These are phyloP conservation scores for Geotrichum siamense DNA, from an alignment of 1,139 yeast genomes.

Conservation along the genomic window DNA sequence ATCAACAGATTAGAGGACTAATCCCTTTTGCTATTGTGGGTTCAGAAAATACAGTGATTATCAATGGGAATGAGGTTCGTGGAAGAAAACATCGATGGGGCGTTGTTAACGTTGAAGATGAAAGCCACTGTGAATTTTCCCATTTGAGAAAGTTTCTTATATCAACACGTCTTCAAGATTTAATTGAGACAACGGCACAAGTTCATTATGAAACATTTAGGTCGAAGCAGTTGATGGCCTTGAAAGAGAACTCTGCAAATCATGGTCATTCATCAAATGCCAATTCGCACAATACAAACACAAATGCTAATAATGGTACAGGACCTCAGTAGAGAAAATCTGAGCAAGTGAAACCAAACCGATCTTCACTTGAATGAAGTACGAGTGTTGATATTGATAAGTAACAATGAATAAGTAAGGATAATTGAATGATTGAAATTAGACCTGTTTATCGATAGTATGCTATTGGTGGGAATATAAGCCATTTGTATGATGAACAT, in stretches of 20 bases:
- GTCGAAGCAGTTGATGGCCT: slow-evolving; percentile 85
- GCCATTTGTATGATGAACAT: no score
- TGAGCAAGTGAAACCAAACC: no score
- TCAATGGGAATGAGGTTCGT: slow-evolving; percentile 65
- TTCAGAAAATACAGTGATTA: slow-evolving; percentile 67
- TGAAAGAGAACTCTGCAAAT: slow-evolving; percentile 90
- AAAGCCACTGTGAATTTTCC: slow-evolving; percentile 89
- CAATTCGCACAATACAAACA: slow-evolving; percentile 1
- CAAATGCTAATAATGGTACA: neutral
- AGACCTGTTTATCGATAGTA: no score
- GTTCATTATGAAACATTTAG: slow-evolving; percentile 91
- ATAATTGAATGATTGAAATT: no score
- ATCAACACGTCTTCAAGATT: slow-evolving; percentile 91
- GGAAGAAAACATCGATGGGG: slow-evolving; percentile 97
- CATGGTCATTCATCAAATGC: neutral
- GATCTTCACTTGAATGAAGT: no score
- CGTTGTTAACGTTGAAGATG: slow-evolving; percentile 76
- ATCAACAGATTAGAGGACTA: slow-evolving; percentile 43
- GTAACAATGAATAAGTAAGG: no score
- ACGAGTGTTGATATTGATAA: no score
- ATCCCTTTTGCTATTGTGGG: slow-evolving; percentile 96
- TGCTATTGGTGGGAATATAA: no score
- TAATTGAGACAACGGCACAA: slow-evolving; percentile 85
- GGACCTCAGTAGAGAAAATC: slow-evolving; percentile 4
- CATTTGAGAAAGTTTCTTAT: slow-evolving; percentile 89